These are phyloP conservation scores for Globisporangium paroecandrum DNA, from an alignment of 352 stramenopile species.

Conservation along the genomic window DNA sequence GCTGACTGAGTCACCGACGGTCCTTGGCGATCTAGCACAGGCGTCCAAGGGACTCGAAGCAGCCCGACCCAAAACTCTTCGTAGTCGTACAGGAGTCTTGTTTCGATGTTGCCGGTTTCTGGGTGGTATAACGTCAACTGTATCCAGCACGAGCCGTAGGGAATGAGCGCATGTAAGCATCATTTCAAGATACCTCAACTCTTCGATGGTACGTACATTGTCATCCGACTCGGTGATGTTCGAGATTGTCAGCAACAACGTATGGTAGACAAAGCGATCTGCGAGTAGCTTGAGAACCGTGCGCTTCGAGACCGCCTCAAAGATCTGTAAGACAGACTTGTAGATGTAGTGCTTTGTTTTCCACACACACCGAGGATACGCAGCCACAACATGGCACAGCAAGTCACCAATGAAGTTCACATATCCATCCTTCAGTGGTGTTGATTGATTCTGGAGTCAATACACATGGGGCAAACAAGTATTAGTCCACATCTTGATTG, in stretches of 20 bases:
- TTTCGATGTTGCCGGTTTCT: conserved; percentile 65
- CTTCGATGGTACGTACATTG: conserved; percentile 1
- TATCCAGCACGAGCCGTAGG: neutral
- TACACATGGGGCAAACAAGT: neutral
- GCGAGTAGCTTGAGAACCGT: conserved; percentile 37
- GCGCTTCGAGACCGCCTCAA: conserved; percentile 35
- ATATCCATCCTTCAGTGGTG: conserved; percentile 40
- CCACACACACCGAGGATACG: conserved; percentile 63
- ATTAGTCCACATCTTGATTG: neutral
- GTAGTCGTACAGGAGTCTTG: conserved; percentile 75
- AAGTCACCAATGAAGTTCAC: conserved; percentile 53
- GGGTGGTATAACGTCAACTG: conserved; percentile 68
- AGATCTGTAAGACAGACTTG: conserved; percentile 46
- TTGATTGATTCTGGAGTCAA: conserved; percentile 19
- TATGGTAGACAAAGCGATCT: conserved; percentile 54
- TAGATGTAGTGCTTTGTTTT: conserved; percentile 52
- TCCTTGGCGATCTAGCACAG: conserved; percentile 5
- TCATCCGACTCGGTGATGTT: conserved; percentile 45
- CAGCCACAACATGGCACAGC: conserved; percentile 55
- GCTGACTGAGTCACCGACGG: neutral
- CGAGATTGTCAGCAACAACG: conserved; percentile 65
- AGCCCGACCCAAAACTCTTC: conserved; percentile 58
- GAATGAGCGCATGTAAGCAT: neutral
- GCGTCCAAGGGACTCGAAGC: neutral
- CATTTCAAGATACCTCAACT: neutral